Percentiles rank a stretch among this genome's conserved stretches.
These are phyloP conservation scores for Xylaria nigripes DNA, from an alignment of 495 filamentous ascomycete genomes.

Conservation along the genomic window DNA sequence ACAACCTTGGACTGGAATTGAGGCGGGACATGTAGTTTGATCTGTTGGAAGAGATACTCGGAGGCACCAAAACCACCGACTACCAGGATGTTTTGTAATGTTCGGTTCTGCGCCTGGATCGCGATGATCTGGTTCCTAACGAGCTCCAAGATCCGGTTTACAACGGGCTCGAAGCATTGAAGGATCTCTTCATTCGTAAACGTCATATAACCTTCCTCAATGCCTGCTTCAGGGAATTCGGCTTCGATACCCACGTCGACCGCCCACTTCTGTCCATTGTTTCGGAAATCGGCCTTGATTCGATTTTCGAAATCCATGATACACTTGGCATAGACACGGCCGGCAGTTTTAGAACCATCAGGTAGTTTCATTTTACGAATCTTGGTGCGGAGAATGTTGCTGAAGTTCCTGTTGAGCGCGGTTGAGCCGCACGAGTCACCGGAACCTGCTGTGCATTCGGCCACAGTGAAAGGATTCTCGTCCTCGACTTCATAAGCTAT, in stretches of 20 bases:
- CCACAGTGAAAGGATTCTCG: constrained; percentile 65
- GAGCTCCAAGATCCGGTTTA: constrained; percentile 65
- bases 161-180: constrained; percentile 66
- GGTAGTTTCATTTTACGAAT: constrained; percentile 73
- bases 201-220: constrained; percentile 75
- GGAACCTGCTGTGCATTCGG: constrained; percentile 66
- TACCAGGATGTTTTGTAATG: constrained; percentile 64
- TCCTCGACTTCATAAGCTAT: constrained; percentile 73
- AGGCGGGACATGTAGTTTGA: constrained; percentile 72
- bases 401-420: constrained; percentile 66
- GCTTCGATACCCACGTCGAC: constrained; percentile 71
- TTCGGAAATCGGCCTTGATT: constrained; percentile 74
- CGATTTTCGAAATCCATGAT: constrained; percentile 77
- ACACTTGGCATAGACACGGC: constrained; percentile 68
- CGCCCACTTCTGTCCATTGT: constrained; percentile 72
- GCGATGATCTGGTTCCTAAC: constrained; percentile 72
- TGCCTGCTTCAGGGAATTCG: constrained; percentile 67
- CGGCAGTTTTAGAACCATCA: constrained; percentile 65
- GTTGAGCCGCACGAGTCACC: constrained; percentile 70
- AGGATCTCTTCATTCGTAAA: constrained; percentile 74
- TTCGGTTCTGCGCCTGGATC: constrained; percentile 66
- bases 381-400: constrained; percentile 66
- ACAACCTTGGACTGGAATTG: constrained; percentile 74
- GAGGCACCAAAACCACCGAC: constrained; percentile 69
- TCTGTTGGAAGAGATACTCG: constrained; percentile 73